Conservation (phyloP, 1,139 yeast species). For the Magnusiomyces sp. region DNA sequence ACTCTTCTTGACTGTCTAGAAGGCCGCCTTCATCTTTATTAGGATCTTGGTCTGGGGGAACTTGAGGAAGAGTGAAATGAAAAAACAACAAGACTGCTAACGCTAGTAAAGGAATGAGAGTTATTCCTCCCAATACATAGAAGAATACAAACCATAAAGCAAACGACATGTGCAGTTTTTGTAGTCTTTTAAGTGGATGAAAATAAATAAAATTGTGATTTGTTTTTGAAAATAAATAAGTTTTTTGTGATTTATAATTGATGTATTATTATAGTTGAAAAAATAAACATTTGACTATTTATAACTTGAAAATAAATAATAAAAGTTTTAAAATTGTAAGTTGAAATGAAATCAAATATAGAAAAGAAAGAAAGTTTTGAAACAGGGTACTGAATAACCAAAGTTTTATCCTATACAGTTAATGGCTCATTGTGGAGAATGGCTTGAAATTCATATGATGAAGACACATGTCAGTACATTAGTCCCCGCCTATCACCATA, state of each 20-base stretch:
- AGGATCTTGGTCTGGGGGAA: constrained; percentile 21
- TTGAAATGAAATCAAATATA: background rate
- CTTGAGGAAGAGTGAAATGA: constrained; percentile 31
- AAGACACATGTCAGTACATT: too few relatives aligned
- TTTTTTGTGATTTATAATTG: background rate
- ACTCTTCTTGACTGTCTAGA: background rate
- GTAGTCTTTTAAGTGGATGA: constrained; percentile 34
- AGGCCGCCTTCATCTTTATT: background rate
- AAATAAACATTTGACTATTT: background rate
- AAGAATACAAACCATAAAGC: constrained; percentile 28
- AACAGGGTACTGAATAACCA: too few relatives aligned
- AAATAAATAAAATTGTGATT: background rate
- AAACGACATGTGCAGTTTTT: constrained; percentile 1
- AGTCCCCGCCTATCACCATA: too few relatives aligned
- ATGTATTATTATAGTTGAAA: background rate
- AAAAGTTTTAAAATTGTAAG: background rate
- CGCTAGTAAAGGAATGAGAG: constrained; percentile 56
- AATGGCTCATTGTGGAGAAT: too few relatives aligned
- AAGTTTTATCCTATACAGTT: too few relatives aligned
- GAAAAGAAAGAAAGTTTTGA: too few relatives aligned
- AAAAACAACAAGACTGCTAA: constrained; percentile 30
- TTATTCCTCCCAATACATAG: constrained; percentile 69
- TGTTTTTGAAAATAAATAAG: background rate
- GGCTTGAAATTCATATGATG: too few relatives aligned
- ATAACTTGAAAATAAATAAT: background rate